Evolutionary conservation across 140 eudicot genomes (phyloP), one percentile per base, ranked within the genome.

Genomic region (Flaveria floridana): DNA sequence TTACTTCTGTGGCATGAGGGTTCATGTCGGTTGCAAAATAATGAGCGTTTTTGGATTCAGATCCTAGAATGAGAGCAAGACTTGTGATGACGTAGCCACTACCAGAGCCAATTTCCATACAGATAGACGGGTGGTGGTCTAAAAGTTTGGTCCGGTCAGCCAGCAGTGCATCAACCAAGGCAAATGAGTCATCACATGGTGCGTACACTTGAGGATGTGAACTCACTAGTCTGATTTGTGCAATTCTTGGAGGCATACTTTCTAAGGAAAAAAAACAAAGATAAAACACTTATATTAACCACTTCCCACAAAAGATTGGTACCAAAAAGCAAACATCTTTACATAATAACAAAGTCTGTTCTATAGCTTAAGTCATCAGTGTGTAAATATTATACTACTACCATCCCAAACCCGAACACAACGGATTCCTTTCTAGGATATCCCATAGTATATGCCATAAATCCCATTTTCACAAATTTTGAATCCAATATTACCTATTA

Each of bases 161-260:
- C 46, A 93, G 77, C 42, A 92, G 63, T 0, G 96, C 95, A 65
- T 92, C 98, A n/a, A 92, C 96, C 56, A 93, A 78, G 3, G 93
- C 96, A 44, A 82, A 94, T 12, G 97, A 94, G 76, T 94, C 99
- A 59, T 90, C 97, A 75, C 99, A 94, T 16, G 99, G 99, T 26
- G 86, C 89, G 12, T 94, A 94, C 65, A 94, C 99, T 76, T 90
- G 94, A 28, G 96, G 96, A 48, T 93, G 96, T 25, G 99, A 90
- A 64, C 94, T 83, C 68, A 90, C 87, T 11, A 94, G 96, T 19
- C 88, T 86, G 69, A 94, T 90, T 81, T 88, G 91, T 0, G 97
- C 99, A 55, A 73, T 85, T 68, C 79, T 84, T 7, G 85, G 75
- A 14, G 83, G 81, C 94, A 90, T 90, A 47, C 74, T 89, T 53